A percentile compares a stretch with the other conserved stretches of the same genome.
These are phyloP conservation scores for Ustilago curta DNA, from an alignment of 1,284 basidiomycete species.

Conservation along the genomic window DNA sequence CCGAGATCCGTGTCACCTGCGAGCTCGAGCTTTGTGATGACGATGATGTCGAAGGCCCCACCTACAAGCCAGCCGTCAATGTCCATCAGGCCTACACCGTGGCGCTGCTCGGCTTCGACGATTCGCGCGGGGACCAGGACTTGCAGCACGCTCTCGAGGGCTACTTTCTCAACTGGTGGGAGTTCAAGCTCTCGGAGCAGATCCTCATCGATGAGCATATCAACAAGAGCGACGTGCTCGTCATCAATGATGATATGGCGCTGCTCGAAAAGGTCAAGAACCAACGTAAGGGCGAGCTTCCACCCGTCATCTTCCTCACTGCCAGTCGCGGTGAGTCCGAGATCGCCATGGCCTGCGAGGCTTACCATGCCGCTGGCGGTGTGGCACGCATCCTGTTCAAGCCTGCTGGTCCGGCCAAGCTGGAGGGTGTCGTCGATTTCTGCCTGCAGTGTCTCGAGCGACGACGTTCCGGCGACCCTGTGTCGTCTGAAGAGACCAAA, in stretches of 20 bases:
- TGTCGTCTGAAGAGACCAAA: conserved; percentile 46
- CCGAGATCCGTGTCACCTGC: conserved; percentile 90
- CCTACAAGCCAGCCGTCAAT: conserved; percentile 72
- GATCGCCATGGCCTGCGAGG: conserved; percentile 75
- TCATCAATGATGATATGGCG: conserved; percentile 83
- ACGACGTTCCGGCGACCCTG: conserved; percentile 46
- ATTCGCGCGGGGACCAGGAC: conserved; percentile 77
- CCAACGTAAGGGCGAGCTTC: conserved; percentile 68
- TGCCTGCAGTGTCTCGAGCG: conserved; percentile 75
- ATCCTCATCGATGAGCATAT: conserved; percentile 6
- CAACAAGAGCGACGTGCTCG: conserved; percentile 77
- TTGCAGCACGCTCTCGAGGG: conserved; percentile 76
- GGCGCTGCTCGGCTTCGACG: conserved; percentile 81
- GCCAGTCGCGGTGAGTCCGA: conserved; percentile 77
- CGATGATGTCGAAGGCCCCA: conserved; percentile 51
- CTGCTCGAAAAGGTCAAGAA: conserved; percentile 70
- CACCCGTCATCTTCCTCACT: conserved; percentile 81
- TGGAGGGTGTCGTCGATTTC: conserved; percentile 79
- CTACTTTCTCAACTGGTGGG: conserved; percentile 83
- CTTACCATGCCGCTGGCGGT: conserved; percentile 84
- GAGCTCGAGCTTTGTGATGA: conserved; percentile 75
- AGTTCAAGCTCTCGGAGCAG: conserved; percentile 72
- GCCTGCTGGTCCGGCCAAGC: conserved; percentile 83
- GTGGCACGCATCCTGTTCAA: conserved; percentile 88
- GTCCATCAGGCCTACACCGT: conserved; percentile 73